phyloP scores from a whole-genome alignment of 768 basidiomycete species.

The Termitomyces sp. region DNA sequence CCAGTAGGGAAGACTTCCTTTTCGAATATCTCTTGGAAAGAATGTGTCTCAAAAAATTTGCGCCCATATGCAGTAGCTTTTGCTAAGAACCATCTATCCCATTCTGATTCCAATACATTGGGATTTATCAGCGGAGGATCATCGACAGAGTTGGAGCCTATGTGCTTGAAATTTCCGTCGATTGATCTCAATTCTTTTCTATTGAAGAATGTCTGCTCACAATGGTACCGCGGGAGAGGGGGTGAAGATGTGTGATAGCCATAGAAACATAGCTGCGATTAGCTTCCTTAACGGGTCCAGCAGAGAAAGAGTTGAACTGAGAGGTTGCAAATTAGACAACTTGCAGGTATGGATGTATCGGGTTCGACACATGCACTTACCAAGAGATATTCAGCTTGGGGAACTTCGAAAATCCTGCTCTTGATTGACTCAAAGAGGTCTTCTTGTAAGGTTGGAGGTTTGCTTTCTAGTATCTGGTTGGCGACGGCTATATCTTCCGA shows the following conservation, averaged over 20 bases:
- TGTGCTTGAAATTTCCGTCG: conserved; percentile 11
- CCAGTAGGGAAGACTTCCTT: conserved; percentile 24
- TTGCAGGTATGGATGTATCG: neutral
- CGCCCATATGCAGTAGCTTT: conserved; percentile 27
- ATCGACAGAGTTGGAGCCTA: conserved; percentile 19
- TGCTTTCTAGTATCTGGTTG: conserved; percentile 15
- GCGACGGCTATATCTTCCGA: conserved; percentile 17
- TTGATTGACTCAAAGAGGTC: conserved; percentile 23
- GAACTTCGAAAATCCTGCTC: conserved; percentile 18
- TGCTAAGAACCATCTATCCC: conserved; percentile 26
- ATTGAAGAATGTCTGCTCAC: conserved; percentile 12
- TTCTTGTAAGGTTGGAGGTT: conserved; percentile 22
- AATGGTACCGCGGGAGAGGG: conserved; percentile 39
- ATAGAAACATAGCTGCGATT: conserved; percentile 30
- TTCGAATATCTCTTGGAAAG: conserved; percentile 24
- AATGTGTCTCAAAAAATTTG: conserved; percentile 22
- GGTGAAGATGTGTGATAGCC: conserved; percentile 32
- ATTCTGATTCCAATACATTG: conserved; percentile 24
- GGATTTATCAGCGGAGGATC: conserved; percentile 22
- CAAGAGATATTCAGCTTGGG: conserved; percentile 24
- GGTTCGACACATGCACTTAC: conserved; percentile 11
- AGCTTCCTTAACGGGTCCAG: conserved; percentile 17
- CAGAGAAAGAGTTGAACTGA: conserved; percentile 28
- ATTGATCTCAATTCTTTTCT: neutral
- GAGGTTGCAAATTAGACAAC: neutral